Evolutionary conservation across 1,284 basidiomycete species (phyloP).

Genomic region (Ceratobasidium sp.): DNA sequence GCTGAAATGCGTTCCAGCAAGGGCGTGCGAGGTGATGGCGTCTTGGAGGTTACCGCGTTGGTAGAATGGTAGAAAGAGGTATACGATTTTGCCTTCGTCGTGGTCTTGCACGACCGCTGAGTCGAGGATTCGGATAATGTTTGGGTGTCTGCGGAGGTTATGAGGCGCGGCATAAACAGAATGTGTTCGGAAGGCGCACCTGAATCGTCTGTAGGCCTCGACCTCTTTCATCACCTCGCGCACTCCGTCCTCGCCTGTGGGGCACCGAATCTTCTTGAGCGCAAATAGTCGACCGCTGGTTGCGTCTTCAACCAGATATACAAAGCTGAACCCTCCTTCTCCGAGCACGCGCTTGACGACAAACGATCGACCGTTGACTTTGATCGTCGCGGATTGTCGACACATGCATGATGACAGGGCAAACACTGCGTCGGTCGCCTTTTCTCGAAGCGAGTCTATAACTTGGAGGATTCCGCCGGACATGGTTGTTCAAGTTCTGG

Average conservation of each 20-base stretch:
- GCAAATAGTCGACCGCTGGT: conserved; percentile 86
- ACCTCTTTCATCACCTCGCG: conserved; percentile 88
- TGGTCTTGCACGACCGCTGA: conserved; percentile 94
- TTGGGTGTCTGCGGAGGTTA: conserved; percentile 67
- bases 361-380: conserved; percentile 93
- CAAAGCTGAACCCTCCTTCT: conserved; percentile 95
- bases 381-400: conserved; percentile 80
- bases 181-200: conserved; percentile 57
- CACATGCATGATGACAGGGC: conserved; percentile 80
- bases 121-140: conserved; percentile 89
- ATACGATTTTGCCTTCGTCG: conserved; percentile 92
- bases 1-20: conserved; percentile 82
- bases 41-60: conserved; percentile 94
- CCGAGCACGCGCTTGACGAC: conserved; percentile 89
- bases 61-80: conserved; percentile 90
- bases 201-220: conserved; percentile 89
- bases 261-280: conserved; percentile 91
- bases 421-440: conserved; percentile 78
- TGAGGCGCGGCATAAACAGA: conserved; percentile 5
- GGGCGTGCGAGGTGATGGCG: conserved; percentile 85
- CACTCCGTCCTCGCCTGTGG: conserved; percentile 79
- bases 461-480: conserved; percentile 24
- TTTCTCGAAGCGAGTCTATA: conserved; percentile 70
- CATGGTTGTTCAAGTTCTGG: too few relatives aligned
- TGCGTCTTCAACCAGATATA: conserved; percentile 90